Percentiles rank a stretch among this genome's conserved stretches.
phyloP scores from a whole-genome alignment of 164 flowering plant species.

The Taxillus chinensis region DNA sequence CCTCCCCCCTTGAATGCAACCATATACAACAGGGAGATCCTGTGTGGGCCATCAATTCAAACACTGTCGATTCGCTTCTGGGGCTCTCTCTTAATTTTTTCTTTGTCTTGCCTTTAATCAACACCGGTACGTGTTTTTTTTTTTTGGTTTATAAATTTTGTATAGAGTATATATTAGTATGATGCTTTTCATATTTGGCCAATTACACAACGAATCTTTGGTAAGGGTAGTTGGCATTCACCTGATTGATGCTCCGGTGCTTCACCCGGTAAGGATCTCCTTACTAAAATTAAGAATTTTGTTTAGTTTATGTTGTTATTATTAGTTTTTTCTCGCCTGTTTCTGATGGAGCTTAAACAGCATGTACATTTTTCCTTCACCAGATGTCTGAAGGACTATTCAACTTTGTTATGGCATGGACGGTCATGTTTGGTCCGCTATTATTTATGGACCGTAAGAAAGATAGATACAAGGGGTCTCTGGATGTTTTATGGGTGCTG shows the following conservation, averaged over 20 bases:
- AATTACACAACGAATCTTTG: slow-evolving; percentile 22
- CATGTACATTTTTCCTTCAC: slow-evolving; percentile 1
- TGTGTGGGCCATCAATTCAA: slow-evolving; percentile 87
- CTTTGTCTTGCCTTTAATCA: slow-evolving; percentile 70
- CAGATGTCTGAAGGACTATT: slow-evolving; percentile 87
- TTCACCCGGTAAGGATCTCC: slow-evolving; percentile 69
- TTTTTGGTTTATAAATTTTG: neutral
- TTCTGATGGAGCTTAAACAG: too few relatives aligned
- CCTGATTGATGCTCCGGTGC: slow-evolving; percentile 68
- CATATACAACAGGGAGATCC: slow-evolving; percentile 75
- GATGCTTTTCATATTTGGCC: slow-evolving; percentile 6
- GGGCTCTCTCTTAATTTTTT: slow-evolving; percentile 95
- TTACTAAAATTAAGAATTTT: too few relatives aligned
- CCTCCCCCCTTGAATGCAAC: neutral
- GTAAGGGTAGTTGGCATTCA: slow-evolving; percentile 84
- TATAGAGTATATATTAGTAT: neutral
- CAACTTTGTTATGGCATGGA: slow-evolving; percentile 96
- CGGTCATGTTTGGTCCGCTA: slow-evolving; percentile 90
- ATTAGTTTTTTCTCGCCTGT: neutral
- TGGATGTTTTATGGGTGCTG: slow-evolving; percentile 79
- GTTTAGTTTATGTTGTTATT: neutral
- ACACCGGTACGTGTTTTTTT: slow-evolving; percentile 44
- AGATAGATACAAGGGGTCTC: slow-evolving; percentile 66
- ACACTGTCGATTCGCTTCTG: slow-evolving; percentile 54
- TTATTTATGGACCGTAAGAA: slow-evolving; percentile 66